These are phyloP conservation scores for Eimeria brunetti DNA, from an alignment of 169 alveolate genomes.

Conservation along the genomic window DNA sequence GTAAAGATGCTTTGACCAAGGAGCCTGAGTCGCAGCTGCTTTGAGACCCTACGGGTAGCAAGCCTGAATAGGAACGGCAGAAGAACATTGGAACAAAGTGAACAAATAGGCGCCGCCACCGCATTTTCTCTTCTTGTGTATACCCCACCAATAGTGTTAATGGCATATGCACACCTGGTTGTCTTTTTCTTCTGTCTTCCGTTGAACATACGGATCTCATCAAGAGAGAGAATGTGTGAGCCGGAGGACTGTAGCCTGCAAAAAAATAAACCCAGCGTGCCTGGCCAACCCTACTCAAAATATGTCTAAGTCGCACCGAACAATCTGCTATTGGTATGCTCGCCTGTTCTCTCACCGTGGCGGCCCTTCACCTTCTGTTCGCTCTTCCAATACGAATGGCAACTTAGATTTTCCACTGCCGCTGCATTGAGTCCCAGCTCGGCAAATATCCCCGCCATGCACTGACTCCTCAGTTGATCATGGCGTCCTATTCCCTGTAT, in stretches of 20 bases:
- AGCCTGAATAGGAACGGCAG: neutral
- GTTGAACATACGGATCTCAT: constrained; percentile 32
- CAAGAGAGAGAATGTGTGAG: constrained; percentile 3
- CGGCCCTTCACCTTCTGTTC: constrained; percentile 1
- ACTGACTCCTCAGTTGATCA: constrained; percentile 15
- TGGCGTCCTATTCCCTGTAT: neutral
- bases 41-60: constrained; percentile 37
- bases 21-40: constrained; percentile 12
- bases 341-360: constrained; percentile 21
- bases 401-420: constrained; percentile 14
- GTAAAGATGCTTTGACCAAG: constrained; percentile 33
- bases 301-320: neutral
- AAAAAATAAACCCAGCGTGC: neutral
- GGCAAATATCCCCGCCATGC: constrained; percentile 27
- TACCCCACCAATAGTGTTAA: neutral
- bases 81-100: neutral
- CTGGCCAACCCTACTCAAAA: neutral
- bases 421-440: constrained; percentile 71
- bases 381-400: constrained; percentile 9
- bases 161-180: neutral
- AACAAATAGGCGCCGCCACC: neutral
- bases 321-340: neutral
- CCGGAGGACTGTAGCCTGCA: constrained; percentile 35
- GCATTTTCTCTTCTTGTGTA: neutral
- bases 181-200: neutral